A percentile compares a stretch with the other conserved stretches of the same genome.
phyloP scores from a whole-genome alignment of 2,329 filamentous ascomycete species.

The Claviceps arundinis region DNA sequence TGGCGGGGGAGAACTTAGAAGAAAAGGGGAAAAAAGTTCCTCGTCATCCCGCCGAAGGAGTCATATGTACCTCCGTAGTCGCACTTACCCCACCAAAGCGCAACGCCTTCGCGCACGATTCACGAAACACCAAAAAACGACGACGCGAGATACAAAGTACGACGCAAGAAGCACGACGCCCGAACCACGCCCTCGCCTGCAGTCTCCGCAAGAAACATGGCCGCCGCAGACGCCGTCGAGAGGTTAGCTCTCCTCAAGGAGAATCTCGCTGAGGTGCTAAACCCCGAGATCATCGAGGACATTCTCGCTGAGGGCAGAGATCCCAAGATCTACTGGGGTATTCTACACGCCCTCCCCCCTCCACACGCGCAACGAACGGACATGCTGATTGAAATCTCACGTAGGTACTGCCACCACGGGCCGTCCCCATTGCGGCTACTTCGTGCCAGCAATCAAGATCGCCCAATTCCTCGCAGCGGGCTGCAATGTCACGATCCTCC shows the following conservation, averaged over 20 bases:
- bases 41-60: neutral
- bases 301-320: slow-evolving; percentile 57
- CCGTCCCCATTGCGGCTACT: slow-evolving; percentile 81
- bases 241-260: slow-evolving; percentile 64
- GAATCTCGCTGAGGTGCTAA: slow-evolving; percentile 72
- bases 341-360: neutral
- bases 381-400: neutral
- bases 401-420: slow-evolving; percentile 71
- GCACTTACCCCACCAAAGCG: neutral
- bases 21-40: neutral
- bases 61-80: neutral
- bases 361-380: neutral
- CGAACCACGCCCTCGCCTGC: neutral
- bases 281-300: slow-evolving; percentile 69
- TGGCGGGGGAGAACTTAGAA: neutral
- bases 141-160: neutral
- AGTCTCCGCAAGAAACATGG: slow-evolving; percentile 6
- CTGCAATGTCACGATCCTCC: slow-evolving; percentile 67
- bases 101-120: no score
- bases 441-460: slow-evolving; percentile 79
- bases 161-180: no score
- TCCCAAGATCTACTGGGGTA: slow-evolving; percentile 75
- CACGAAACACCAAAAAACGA: no score
- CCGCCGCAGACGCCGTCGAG: slow-evolving; percentile 32
- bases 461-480: slow-evolving; percentile 76